phyloP scores from a whole-genome alignment of 306 rosid species.

The Rosa rugosa region DNA sequence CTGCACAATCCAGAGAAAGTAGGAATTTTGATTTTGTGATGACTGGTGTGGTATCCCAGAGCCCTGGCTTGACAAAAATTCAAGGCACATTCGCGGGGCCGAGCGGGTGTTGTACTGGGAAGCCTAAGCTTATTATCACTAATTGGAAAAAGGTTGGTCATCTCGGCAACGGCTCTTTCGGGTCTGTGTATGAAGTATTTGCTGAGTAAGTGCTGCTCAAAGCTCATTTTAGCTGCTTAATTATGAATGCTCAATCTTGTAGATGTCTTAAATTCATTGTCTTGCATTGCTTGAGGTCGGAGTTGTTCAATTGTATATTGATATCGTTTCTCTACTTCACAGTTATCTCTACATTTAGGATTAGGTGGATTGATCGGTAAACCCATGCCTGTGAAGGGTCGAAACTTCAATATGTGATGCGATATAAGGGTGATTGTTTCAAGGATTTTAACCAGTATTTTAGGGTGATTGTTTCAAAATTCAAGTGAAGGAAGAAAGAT shows the following conservation, averaged over 20 bases:
- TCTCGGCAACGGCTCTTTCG: conserved; percentile 92
- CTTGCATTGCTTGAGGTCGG: neutral
- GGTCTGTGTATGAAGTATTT: conserved; percentile 88
- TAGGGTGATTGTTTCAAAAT: neutral
- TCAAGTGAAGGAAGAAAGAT: neutral
- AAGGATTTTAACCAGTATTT: too few species aligned
- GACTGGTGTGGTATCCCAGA: too few species aligned
- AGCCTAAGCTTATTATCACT: conserved; percentile 43
- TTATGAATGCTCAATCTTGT: neutral
- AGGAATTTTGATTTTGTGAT: too few species aligned
- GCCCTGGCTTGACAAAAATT: too few species aligned
- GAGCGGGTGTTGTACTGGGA: conserved; percentile 15
- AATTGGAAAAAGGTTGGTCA: conserved; percentile 70
- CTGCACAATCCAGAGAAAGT: too few species aligned
- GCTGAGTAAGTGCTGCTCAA: conserved; percentile 54
- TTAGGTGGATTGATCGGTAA: neutral
- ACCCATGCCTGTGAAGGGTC: neutral
- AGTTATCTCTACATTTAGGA: neutral
- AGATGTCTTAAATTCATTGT: neutral
- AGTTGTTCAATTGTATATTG: neutral
- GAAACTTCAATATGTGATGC: neutral
- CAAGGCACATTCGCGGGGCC: too few species aligned
- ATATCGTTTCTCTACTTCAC: neutral
- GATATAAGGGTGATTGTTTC: too few species aligned
- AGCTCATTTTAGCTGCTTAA: neutral